Evolutionary conservation across 768 basidiomycete genomes (phyloP).

Genomic region (Suillus sp.): DNA sequence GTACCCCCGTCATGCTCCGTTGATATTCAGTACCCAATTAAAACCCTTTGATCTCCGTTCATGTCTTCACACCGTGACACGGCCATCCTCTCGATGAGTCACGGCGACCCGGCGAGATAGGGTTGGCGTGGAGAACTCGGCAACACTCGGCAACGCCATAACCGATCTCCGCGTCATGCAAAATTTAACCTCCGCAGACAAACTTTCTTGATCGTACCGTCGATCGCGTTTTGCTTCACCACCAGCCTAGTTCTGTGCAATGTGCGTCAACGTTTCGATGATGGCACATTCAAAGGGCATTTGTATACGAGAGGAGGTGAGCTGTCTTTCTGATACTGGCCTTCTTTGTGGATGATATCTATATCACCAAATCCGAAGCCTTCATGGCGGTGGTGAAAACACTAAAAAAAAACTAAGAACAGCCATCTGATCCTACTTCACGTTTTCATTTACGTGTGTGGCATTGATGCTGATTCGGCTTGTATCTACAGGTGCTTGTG

Average conservation of each 20-base stretch:
- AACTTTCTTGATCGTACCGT: neutral
- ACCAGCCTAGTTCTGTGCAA: neutral
- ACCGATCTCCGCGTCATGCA: neutral
- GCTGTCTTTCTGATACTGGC: neutral
- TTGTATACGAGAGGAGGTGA: neutral
- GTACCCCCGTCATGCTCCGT: neutral
- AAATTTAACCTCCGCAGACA: neutral
- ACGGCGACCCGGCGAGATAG: neutral
- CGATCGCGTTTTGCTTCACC: neutral
- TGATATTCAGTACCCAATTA: neutral
- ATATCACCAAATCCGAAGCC: constrained; percentile 31
- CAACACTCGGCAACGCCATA: neutral
- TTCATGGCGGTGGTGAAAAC: constrained; percentile 34
- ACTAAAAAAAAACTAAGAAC: constrained; percentile 33
- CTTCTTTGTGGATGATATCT: neutral
- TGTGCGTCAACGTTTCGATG: neutral
- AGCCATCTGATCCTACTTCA: constrained; percentile 32
- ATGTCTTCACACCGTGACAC: neutral
- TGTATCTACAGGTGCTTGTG: neutral
- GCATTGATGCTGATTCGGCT: neutral
- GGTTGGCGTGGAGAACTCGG: neutral
- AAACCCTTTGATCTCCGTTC: neutral
- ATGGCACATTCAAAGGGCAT: neutral
- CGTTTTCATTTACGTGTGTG: neutral
- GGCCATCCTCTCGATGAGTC: neutral